Evolutionary conservation across 1,139 yeast genomes (phyloP).

Genomic region (Candida frijolesensis): DNA sequence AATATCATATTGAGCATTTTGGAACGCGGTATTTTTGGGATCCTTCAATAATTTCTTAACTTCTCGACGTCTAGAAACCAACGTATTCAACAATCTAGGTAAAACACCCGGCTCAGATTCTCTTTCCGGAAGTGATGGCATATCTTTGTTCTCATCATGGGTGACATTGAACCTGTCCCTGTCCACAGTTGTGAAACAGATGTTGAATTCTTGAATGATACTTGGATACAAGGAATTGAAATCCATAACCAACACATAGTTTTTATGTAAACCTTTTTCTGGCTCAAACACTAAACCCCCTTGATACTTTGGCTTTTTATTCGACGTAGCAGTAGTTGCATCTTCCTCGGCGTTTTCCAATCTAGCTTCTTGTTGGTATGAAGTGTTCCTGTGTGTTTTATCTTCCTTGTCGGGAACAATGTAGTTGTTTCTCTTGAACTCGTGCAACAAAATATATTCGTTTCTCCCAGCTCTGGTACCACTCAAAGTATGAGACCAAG

Average conservation of each 20-base stretch:
- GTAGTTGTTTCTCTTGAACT: constrained; percentile 77
- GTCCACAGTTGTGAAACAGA: constrained; percentile 94
- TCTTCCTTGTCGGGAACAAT: constrained; percentile 89
- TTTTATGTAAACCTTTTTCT: constrained; percentile 90
- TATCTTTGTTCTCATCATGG: constrained; percentile 60
- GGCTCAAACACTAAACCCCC: constrained; percentile 99
- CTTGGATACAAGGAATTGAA: constrained; percentile 97
- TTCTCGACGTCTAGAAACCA: constrained; percentile 90
- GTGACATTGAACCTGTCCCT: constrained; percentile 54
- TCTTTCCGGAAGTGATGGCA: constrained; percentile 71
- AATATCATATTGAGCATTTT: constrained; percentile 83
- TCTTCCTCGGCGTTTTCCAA: constrained; percentile 48
- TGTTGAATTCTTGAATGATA: constrained; percentile 94
- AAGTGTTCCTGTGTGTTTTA: constrained; percentile 46
- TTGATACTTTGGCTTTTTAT: constrained; percentile 80
- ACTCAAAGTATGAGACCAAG: constrained; percentile 92
- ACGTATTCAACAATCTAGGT: constrained; percentile 78
- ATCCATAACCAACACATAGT: constrained; percentile 92
- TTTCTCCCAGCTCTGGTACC: constrained; percentile 98
- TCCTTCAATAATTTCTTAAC: constrained; percentile 85
- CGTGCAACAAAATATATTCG: constrained; percentile 90
- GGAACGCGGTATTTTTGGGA: constrained; percentile 62
- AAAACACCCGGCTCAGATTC: constrained; percentile 74
- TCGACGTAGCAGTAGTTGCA: constrained; percentile 51
- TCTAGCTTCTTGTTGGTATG: constrained; percentile 39